Evolutionary conservation across 768 basidiomycete species (phyloP), one percentile per base, ranked within the genome.

Genomic region (Lentinus brumalis): DNA sequence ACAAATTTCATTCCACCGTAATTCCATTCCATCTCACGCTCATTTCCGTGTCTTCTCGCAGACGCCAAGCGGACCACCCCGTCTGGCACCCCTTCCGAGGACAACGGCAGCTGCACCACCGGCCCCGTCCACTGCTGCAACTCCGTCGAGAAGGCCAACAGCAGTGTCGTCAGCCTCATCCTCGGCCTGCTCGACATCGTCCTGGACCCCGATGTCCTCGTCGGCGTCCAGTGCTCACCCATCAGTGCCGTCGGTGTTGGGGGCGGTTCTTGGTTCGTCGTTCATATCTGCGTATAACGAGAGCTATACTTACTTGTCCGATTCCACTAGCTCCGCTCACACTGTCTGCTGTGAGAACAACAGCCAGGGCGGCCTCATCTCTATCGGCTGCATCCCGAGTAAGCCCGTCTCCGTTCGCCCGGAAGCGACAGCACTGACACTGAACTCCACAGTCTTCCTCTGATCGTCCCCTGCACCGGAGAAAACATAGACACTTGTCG

Each of bases 101-200:
- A 11, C 35, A 46, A 55, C 56, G 58, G 59, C 3, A 61, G 61
- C 60, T 75, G 74, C 68, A 69, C 64, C 68, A 71, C 71, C 9
- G 74, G 73, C 21, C 56, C 67, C n/a, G 57, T 71, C 40, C 70
- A 72, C 39, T 74, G 74, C 65, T 75, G 74, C 66, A 60, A 74
- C 60, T 53, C 26, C 14, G 71, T 73, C 45, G 59, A 63, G 61
- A 14, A 50, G 30, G 67, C 53, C 39, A 52, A 54, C 52, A 55
- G 53, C 14, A 53, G 30, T 38, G 62, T 65, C 49, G n/a, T 63
- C 21, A 35, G 65, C 29, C 42, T 32, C 29, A 60, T 70, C 45
- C 61, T 70, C 18, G 63, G 59, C 10, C 53, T 65, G 6, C 59
- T 70, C 5, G 66, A 46, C 21, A 26, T 64, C 21, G 57, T 59